Percentiles rank a stretch among this genome's conserved stretches.
Conservation (phyloP, 208 protist genomes). For the Wallacemonas sp. region DNA sequence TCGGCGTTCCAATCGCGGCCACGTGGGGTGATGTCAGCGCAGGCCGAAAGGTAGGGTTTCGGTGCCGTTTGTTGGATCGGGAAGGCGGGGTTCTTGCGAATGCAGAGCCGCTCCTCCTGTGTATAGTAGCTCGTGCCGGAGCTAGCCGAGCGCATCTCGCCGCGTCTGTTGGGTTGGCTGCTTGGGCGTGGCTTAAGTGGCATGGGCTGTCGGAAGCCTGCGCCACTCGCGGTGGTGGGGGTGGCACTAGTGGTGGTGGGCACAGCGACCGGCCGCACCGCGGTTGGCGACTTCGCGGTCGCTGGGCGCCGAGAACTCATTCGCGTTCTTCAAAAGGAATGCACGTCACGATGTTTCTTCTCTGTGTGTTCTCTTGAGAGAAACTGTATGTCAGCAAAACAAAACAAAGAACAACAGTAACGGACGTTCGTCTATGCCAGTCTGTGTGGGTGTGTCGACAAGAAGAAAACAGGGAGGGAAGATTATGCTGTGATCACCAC, state of each 20-base stretch:
- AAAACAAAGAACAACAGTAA: too few relatives aligned
- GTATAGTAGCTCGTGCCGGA: slow-evolving; percentile 32
- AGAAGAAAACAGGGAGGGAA: too few relatives aligned
- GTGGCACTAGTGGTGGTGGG: background rate
- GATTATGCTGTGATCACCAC: too few relatives aligned
- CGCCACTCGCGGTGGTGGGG: background rate
- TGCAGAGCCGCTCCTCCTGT: slow-evolving; percentile 55
- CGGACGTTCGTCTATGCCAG: too few relatives aligned
- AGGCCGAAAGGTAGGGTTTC: slow-evolving; percentile 62
- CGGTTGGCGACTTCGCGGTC: background rate
- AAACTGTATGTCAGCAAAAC: too few relatives aligned
- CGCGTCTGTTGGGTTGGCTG: background rate
- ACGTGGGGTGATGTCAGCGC: slow-evolving; percentile 56
- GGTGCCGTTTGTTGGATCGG: slow-evolving; percentile 78
- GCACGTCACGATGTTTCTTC: too few relatives aligned
- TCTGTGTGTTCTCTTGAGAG: too few relatives aligned
- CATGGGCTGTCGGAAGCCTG: slow-evolving; percentile 2
- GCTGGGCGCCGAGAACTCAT: background rate
- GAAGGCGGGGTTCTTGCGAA: slow-evolving; percentile 67
- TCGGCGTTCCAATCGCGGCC: slow-evolving; percentile 80
- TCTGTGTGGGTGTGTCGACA: too few relatives aligned
- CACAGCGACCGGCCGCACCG: too few relatives aligned
- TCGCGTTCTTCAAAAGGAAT: too few relatives aligned
- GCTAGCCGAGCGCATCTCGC: slow-evolving; percentile 23
- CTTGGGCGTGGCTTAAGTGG: background rate